A percentile compares a stretch with the other conserved stretches of the same genome.
These are phyloP conservation scores for Axilococcus clingmanii DNA, from an alignment of 139 green algal species.

Conservation along the genomic window DNA sequence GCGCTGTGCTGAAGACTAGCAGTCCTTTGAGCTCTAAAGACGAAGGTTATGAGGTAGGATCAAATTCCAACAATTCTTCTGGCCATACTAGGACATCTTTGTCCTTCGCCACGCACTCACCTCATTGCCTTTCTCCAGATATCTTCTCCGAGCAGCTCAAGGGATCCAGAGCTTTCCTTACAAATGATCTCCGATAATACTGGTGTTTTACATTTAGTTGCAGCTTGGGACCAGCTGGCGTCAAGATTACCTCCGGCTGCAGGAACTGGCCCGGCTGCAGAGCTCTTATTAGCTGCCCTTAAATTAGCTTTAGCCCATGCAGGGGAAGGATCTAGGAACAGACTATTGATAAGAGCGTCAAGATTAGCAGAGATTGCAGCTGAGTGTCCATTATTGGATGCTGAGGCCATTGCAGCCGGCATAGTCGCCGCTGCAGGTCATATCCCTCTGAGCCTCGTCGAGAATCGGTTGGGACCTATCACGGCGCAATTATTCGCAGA, in stretches of 20 bases:
- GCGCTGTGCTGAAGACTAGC: too few relatives aligned
- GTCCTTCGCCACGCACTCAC: too few relatives aligned
- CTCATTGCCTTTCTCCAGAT: too few relatives aligned
- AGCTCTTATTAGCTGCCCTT: constrained; percentile 43
- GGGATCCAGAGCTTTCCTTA: too few relatives aligned
- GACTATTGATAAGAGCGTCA: constrained; percentile 42
- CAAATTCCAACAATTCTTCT: too few relatives aligned
- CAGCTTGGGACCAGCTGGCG: constrained; percentile 22
- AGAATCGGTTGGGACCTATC: constrained; percentile 44
- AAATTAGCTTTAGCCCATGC: constrained; percentile 40
- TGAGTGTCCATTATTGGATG: constrained; percentile 62
- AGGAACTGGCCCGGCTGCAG: constrained; percentile 8
- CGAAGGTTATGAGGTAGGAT: too few relatives aligned
- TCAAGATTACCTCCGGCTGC: constrained; percentile 20
- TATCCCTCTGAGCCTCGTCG: constrained; percentile 31
- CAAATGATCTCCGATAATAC: too few relatives aligned
- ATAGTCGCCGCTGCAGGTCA: constrained; percentile 55
- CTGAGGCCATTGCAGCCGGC: constrained; percentile 67
- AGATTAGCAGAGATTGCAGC: constrained; percentile 58
- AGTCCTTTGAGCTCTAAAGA: too few relatives aligned
- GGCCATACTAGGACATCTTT: too few relatives aligned
- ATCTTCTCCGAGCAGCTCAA: too few relatives aligned
- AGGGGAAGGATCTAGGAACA: not conserved
- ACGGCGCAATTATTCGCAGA: constrained; percentile 50
- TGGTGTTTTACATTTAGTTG: too few relatives aligned